Conservation (phyloP, 2,329 filamentous ascomycete species). For the Scytalidium sp. region DNA sequence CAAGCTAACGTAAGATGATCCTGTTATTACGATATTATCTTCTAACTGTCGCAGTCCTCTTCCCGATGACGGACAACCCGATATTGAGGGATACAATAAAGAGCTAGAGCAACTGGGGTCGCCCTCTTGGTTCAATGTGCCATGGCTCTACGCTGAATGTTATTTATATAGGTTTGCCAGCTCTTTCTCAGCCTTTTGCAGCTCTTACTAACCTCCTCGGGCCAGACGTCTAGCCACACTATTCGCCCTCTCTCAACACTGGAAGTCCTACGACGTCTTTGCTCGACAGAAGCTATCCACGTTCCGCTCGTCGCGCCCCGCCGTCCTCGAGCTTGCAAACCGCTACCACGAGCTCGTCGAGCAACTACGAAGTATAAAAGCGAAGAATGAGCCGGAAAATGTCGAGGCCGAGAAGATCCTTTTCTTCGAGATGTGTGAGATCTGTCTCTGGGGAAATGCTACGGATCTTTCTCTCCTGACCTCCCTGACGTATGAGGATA, state of each 20-base stretch:
- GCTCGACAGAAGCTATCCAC: conserved; percentile 85
- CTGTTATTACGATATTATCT: not conserved
- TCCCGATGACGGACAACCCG: conserved; percentile 27
- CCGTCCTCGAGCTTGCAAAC: conserved; percentile 77
- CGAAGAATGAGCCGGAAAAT: conserved; percentile 15
- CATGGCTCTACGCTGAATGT: conserved; percentile 92
- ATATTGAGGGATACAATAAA: conserved; percentile 80
- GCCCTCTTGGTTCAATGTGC: conserved; percentile 76
- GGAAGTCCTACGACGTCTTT: conserved; percentile 90
- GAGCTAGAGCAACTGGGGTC: conserved; percentile 73
- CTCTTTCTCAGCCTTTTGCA: not conserved
- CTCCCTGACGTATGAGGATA: conserved; percentile 88
- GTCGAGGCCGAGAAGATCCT: conserved; percentile 71
- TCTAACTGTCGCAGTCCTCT: conserved; percentile 20
- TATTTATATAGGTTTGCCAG: conserved; percentile 71
- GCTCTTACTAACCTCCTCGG: conserved; percentile 21
- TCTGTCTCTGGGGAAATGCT: conserved; percentile 96
- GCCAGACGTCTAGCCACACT: conserved; percentile 73
- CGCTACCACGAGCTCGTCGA: conserved; percentile 72
- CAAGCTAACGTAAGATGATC: conserved; percentile 63
- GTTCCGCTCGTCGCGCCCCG: conserved; percentile 86
- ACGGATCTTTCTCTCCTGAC: conserved; percentile 91
- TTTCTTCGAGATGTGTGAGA: conserved; percentile 92
- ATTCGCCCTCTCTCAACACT: conserved; percentile 74
- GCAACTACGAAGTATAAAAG: conserved; percentile 55